A percentile compares a stretch with the other conserved stretches of the same genome.
phyloP scores from a whole-genome alignment of 2,329 filamentous ascomycete genomes.

The Myriosclerotinia duriaeana region DNA sequence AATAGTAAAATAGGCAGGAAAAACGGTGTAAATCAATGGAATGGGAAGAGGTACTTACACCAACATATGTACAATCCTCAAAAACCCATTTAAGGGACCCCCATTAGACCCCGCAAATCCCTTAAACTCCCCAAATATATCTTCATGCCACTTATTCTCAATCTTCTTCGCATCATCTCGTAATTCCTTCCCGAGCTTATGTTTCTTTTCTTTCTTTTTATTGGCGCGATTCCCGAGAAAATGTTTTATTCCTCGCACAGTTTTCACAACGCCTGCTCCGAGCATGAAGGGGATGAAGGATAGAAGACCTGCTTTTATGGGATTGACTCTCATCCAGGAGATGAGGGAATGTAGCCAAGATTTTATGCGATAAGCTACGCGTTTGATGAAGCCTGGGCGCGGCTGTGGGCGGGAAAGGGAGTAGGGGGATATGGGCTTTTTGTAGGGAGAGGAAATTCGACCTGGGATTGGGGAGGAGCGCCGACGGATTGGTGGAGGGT shows the following conservation, averaged over 20 bases:
- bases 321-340: slow-evolving; percentile 33
- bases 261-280: slow-evolving; percentile 27
- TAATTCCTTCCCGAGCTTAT: not conserved
- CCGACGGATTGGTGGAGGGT: slow-evolving; percentile 16
- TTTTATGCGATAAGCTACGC: slow-evolving; percentile 30
- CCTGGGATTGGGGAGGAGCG: slow-evolving; percentile 21
- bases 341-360: slow-evolving; percentile 27
- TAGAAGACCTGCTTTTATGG: slow-evolving; percentile 33
- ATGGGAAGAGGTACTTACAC: slow-evolving; percentile 30
- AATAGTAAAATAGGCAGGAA: not conserved
- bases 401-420: slow-evolving; percentile 33
- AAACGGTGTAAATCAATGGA: not conserved
- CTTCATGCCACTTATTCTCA: slow-evolving; percentile 29
- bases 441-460: slow-evolving; percentile 32
- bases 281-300: slow-evolving; percentile 34
- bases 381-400: slow-evolving; percentile 32
- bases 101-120: slow-evolving; percentile 35
- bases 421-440: slow-evolving; percentile 33
- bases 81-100: slow-evolving; percentile 36
- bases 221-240: not conserved
- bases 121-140: slow-evolving; percentile 34
- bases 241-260: slow-evolving; percentile 13
- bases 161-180: slow-evolving; percentile 16
- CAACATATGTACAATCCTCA: slow-evolving; percentile 38
- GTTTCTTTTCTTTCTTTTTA: not conserved